A percentile compares a stretch with the other conserved stretches of the same genome.
These are phyloP conservation scores for Apiospora hydei DNA, from an alignment of 2,329 filamentous ascomycete species.

Conservation along the genomic window DNA sequence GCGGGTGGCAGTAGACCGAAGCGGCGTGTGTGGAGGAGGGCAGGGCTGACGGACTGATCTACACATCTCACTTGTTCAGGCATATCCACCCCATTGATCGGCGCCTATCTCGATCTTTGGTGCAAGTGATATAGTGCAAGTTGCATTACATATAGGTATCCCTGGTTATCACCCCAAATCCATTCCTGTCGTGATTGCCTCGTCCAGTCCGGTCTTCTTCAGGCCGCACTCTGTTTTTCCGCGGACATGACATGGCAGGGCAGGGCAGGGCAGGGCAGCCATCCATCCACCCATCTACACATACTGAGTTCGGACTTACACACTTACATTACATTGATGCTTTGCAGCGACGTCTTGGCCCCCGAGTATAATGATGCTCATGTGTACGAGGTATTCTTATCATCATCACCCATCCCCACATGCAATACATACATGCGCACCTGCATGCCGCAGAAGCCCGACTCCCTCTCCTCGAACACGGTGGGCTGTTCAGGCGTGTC, in stretches of 20 bases:
- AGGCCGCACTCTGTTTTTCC: not conserved
- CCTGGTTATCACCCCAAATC: not conserved
- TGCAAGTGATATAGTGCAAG: not conserved
- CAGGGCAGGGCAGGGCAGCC: no score
- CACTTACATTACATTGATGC: not conserved
- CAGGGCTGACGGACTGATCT: conserved; percentile 11
- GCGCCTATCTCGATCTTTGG: not conserved
- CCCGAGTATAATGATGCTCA: not conserved
- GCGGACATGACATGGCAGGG: not conserved
- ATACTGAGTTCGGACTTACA: not conserved
- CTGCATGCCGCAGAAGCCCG: not conserved
- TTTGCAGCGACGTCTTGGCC: not conserved
- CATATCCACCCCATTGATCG: not conserved
- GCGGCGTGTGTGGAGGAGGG: not conserved
- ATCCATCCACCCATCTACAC: not conserved
- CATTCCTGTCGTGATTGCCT: not conserved
- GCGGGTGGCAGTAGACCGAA: not conserved
- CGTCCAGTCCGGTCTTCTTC: not conserved
- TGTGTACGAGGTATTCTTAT: not conserved
- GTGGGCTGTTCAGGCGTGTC: not conserved
- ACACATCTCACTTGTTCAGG: not conserved
- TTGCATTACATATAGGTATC: not conserved
- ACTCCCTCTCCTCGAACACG: not conserved
- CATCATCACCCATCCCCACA: not conserved
- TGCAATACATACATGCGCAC: not conserved